Evolutionary conservation across 2,329 filamentous ascomycete species (phyloP).

Genomic region (Colletotrichum orchidophilum): DNA sequence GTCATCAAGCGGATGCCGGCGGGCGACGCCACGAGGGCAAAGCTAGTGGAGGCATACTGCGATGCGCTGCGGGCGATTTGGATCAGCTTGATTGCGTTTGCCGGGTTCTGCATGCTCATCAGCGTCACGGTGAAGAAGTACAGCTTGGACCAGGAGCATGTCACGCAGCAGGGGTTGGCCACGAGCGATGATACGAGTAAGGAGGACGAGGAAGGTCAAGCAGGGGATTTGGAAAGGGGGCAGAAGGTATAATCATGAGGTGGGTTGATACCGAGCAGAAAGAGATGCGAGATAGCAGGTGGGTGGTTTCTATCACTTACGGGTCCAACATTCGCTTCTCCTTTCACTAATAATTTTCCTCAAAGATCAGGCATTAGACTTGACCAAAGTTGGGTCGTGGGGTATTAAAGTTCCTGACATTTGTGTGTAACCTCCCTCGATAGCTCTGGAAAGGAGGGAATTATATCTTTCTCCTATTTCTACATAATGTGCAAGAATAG

Average conservation of each 20-base stretch:
- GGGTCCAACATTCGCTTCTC: background rate
- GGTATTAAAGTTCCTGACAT: background rate
- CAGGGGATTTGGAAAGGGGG: constrained; percentile 9
- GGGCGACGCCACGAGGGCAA: constrained; percentile 31
- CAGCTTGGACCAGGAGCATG: constrained; percentile 44
- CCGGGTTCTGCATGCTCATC: constrained; percentile 42
- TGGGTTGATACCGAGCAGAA: background rate
- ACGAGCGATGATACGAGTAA: constrained; percentile 24
- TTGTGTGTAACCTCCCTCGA: background rate
- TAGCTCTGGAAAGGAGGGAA: background rate
- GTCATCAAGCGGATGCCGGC: constrained; percentile 62
- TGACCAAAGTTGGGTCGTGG: background rate
- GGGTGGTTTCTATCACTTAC: background rate
- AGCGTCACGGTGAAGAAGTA: constrained; percentile 43
- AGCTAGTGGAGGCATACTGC: constrained; percentile 44
- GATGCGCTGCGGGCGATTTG: constrained; percentile 46
- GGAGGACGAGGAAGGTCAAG: background rate
- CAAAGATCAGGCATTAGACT: background rate
- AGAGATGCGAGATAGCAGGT: background rate
- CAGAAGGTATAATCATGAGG: background rate
- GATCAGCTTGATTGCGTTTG: constrained; percentile 43
- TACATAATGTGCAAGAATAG: background rate
- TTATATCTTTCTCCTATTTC: background rate
- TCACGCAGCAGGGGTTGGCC: constrained; percentile 40
- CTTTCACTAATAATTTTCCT: background rate